Conservation (phyloP, 345 rosid genomes). For the Lenwebbia sp. region DNA sequence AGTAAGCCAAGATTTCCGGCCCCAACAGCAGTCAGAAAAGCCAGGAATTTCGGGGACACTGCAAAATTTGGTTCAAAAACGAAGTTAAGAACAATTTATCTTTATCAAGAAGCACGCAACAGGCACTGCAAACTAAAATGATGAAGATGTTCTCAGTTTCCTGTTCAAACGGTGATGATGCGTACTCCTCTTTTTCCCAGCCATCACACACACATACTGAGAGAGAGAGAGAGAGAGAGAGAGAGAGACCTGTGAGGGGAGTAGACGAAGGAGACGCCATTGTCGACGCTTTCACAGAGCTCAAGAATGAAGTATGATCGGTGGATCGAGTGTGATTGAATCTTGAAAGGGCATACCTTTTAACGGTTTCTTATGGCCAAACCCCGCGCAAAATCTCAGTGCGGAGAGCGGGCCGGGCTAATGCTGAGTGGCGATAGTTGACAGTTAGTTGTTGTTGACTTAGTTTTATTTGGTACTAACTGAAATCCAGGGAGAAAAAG, state of each 20-base stretch:
- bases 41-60: constrained; percentile 64
- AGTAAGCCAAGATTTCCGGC: constrained; percentile 73
- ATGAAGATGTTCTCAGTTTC: too few relatives aligned
- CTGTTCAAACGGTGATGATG: neutral
- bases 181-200: neutral
- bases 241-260: constrained; percentile 56
- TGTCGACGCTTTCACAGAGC: neutral
- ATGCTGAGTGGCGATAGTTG: neutral
- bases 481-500: neutral
- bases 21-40: constrained; percentile 54
- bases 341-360: neutral
- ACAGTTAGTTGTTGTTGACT: neutral
- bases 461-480: neutral
- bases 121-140: too few relatives aligned
- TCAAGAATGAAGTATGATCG: neutral
- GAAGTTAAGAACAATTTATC: neutral
- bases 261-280: constrained; percentile 78
- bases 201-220: neutral
- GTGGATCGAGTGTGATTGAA: neutral
- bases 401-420: neutral
- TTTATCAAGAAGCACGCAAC: neutral
- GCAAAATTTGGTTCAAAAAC: constrained; percentile 3
- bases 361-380: neutral
- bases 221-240: neutral
- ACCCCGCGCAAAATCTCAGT: neutral